These are phyloP conservation scores for Aspergillus neoniger DNA, from an alignment of 2,329 filamentous ascomycete genomes.

Conservation along the genomic window DNA sequence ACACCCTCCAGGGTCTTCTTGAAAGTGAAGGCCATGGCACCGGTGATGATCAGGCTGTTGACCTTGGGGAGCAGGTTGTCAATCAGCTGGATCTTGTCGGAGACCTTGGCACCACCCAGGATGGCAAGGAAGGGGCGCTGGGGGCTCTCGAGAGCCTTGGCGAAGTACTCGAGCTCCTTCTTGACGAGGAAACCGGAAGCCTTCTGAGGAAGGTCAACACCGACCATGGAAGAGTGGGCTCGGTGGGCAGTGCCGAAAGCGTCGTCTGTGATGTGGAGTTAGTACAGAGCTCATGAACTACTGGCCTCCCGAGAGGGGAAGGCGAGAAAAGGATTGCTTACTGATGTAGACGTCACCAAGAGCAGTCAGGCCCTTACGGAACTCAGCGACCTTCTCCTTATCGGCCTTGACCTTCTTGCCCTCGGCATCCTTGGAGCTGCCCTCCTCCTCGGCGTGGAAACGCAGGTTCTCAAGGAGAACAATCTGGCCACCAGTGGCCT, in stretches of 20 bases:
- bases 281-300: background rate
- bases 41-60: constrained; percentile 93
- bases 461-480: constrained; percentile 96
- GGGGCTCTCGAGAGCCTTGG: constrained; percentile 89
- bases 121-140: constrained; percentile 97
- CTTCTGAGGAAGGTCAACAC: constrained; percentile 92
- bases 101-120: constrained; percentile 96
- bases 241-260: constrained; percentile 98
- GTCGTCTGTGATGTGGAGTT: constrained; percentile 67
- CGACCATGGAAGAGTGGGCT: constrained; percentile 99
- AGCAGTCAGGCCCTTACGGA: constrained; percentile 91
- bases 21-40: constrained; percentile 99
- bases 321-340: constrained; percentile 51
- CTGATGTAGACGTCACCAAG: constrained; percentile 96
- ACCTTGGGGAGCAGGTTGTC: constrained; percentile 99
- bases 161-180: constrained; percentile 99
- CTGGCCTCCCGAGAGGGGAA: background rate
- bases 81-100: constrained; percentile 99
- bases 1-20: constrained; percentile 97
- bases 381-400: constrained; percentile 86
- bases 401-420: constrained; percentile 99
- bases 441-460: constrained; percentile 98
- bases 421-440: constrained; percentile 86
- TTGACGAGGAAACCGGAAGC: constrained; percentile 98
- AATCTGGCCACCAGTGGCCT: constrained; percentile 76